Conservation (phyloP, 2,329 filamentous ascomycete genomes). For the Colletotrichum eremochloae region DNA sequence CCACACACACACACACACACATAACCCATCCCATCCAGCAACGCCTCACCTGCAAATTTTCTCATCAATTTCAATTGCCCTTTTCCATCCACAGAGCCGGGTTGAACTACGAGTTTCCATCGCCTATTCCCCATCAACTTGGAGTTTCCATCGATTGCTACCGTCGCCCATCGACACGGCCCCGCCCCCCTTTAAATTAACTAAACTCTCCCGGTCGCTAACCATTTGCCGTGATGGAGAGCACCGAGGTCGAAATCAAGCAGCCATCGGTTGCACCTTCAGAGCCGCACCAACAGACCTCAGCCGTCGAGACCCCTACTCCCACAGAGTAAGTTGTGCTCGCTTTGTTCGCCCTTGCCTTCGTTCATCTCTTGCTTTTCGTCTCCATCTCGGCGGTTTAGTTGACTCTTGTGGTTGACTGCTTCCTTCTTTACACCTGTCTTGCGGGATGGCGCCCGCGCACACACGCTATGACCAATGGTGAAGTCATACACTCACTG, state of each 20-base stretch:
- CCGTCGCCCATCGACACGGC: constrained; percentile 6
- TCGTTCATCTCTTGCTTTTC: neutral
- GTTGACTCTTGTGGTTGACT: neutral
- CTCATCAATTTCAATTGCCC: neutral
- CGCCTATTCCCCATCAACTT: neutral
- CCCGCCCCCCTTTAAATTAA: neutral
- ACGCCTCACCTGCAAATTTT: constrained; percentile 9
- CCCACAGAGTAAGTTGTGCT: constrained; percentile 34
- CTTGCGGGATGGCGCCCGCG: neutral
- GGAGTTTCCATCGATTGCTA: constrained; percentile 14
- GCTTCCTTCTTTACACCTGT: neutral
- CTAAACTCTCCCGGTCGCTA: constrained; percentile 18
- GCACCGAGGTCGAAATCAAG: constrained; percentile 39
- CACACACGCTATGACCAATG: constrained; percentile 23
- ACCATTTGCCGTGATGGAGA: constrained; percentile 32
- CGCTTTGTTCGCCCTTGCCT: neutral
- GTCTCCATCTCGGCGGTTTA: neutral
- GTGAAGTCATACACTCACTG: constrained; percentile 39
- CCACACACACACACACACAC: constrained; percentile 1
- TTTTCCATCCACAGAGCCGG: constrained; percentile 6
- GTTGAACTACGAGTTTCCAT: constrained; percentile 26
- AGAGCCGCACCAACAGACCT: constrained; percentile 33
- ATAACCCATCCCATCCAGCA: constrained; percentile 15
- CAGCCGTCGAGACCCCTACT: constrained; percentile 32
- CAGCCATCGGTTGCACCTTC: constrained; percentile 39